A percentile compares a stretch with the other conserved stretches of the same genome.
Conservation (phyloP, 306 rosid genomes). For the Abrus pulchellus region DNA sequence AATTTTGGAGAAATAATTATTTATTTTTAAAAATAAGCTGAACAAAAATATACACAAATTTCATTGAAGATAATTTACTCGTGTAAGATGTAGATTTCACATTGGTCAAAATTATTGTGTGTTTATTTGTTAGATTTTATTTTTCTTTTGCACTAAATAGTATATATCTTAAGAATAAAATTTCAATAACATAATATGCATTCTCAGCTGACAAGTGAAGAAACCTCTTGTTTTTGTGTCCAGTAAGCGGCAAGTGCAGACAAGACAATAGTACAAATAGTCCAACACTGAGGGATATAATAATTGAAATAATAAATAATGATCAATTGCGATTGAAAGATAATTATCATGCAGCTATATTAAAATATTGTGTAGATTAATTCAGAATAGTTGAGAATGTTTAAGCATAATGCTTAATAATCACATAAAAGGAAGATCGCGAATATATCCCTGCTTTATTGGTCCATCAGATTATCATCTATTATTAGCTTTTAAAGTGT, state of each 20-base stretch:
- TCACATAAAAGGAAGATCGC: neutral
- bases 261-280: neutral
- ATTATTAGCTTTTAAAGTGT: constrained; percentile 7
- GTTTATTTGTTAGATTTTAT: neutral
- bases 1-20: no score
- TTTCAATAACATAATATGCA: neutral
- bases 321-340: neutral
- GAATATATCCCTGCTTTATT: neutral
- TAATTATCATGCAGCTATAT: neutral
- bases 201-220: neutral
- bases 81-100: neutral
- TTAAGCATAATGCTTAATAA: neutral
- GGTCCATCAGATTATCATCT: neutral
- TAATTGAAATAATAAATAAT: constrained; percentile 1
- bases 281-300: neutral
- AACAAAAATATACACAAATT: neutral
- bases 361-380: neutral
- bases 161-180: neutral
- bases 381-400: neutral
- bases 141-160: neutral
- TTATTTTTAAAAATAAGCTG: no score
- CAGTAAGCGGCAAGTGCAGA: no score
- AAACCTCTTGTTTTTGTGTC: neutral
- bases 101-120: neutral
- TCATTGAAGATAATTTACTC: neutral